These are phyloP conservation scores for Aspergillus sp. DNA, from an alignment of 2,329 filamentous ascomycete genomes.

Conservation along the genomic window DNA sequence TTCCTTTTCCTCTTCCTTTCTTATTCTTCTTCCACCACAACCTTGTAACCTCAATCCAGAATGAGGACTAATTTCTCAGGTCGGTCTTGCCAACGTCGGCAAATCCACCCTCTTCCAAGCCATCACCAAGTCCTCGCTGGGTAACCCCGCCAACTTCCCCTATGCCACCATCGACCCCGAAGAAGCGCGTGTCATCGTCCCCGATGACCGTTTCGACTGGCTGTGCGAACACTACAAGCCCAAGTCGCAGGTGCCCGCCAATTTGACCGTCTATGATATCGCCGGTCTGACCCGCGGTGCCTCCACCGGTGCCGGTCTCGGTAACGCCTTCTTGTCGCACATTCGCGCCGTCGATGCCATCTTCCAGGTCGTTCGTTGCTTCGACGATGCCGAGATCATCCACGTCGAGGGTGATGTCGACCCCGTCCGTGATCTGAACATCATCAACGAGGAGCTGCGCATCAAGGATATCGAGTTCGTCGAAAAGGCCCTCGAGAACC, in stretches of 20 bases:
- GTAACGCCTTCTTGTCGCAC: conserved; percentile 97
- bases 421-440: conserved; percentile 87
- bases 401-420: conserved; percentile 99
- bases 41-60: conserved; percentile 5
- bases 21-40: conserved; percentile 10
- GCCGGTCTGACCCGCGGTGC: conserved; percentile 93
- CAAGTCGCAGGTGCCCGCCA: conserved; percentile 94
- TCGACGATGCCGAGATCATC: conserved; percentile 99
- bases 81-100: conserved; percentile 97
- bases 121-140: conserved; percentile 94
- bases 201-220: conserved; percentile 95
- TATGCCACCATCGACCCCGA: conserved; percentile 99
- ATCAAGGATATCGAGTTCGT: conserved; percentile 99
- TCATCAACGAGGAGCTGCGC: conserved; percentile 93
- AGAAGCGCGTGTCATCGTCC: conserved; percentile 95
- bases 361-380: conserved; percentile 94
- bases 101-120: conserved; percentile 99
- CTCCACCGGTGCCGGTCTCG: conserved; percentile 94
- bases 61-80: conserved; percentile 50
- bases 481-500: conserved; percentile 87
- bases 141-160: conserved; percentile 99
- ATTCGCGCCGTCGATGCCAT: conserved; percentile 98
- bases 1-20: conserved; percentile 2
- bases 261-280: conserved; percentile 98
- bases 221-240: conserved; percentile 94